Conservation (phyloP, 1,139 yeast genomes). For the Taiozyma sp. region DNA sequence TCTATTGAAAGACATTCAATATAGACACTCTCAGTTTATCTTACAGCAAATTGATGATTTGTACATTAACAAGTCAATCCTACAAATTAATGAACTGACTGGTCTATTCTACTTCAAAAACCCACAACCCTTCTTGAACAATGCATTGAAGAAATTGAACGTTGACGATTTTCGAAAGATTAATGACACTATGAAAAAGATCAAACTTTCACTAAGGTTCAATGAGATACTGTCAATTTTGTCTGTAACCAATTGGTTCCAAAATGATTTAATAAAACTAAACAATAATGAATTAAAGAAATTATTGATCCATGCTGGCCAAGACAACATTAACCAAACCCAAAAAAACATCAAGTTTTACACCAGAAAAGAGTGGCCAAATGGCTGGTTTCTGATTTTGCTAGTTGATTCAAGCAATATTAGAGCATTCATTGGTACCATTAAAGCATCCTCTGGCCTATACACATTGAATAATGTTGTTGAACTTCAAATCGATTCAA, state of each 20-base stretch:
- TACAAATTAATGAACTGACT: conserved; percentile 24
- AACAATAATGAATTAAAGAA: conserved; percentile 23
- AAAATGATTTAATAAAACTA: conserved; percentile 48
- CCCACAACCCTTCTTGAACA: conserved; percentile 37
- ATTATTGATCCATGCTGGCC: conserved; percentile 11
- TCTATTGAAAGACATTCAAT: conserved; percentile 27
- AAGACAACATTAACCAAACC: conserved; percentile 10
- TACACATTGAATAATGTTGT: conserved; percentile 36
- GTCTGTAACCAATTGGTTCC: conserved; percentile 63
- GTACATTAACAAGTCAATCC: conserved; percentile 15
- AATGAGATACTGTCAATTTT: conserved; percentile 50
- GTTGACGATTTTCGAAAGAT: conserved; percentile 27
- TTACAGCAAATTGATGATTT: conserved; percentile 27
- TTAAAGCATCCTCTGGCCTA: conserved; percentile 49
- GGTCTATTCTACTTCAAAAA: conserved; percentile 44
- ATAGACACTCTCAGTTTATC: conserved; percentile 30
- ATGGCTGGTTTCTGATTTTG: conserved; percentile 62
- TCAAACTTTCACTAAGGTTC: conserved; percentile 41
- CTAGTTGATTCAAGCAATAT: conserved; percentile 38
- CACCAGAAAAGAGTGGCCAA: conserved; percentile 65
- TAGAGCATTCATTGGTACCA: conserved; percentile 61
- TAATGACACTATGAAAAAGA: conserved; percentile 28
- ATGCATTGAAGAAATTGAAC: conserved; percentile 34
- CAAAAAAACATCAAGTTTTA: conserved; percentile 39
- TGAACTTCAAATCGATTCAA: conserved; percentile 26